Percentiles rank a stretch among this genome's conserved stretches.
Evolutionary conservation across 2,329 filamentous ascomycete species (phyloP).

Genomic region (Aspergillus flavus): DNA sequence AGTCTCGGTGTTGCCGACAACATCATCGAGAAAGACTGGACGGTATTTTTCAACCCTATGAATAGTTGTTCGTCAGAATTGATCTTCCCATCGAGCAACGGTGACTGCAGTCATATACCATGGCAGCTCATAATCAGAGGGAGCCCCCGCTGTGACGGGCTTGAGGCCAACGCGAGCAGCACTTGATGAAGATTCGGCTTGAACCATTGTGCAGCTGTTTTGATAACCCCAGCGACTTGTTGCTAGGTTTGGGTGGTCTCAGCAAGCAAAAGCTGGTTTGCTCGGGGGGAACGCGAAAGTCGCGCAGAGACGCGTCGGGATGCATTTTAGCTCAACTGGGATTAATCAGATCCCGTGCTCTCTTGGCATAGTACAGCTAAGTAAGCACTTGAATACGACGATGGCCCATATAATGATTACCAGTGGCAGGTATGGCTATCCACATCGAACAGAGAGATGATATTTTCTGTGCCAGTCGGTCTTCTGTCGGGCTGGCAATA

Average conservation of each 20-base stretch:
- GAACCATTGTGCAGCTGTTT: conserved; percentile 35
- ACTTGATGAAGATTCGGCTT: conserved; percentile 52
- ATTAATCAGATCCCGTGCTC: not conserved
- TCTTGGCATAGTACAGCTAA: not conserved
- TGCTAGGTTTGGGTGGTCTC: not conserved
- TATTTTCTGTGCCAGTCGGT: not conserved
- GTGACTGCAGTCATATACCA: conserved; percentile 40
- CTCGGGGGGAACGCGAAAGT: conserved; percentile 30
- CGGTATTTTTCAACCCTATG: conserved; percentile 96
- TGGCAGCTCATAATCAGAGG: conserved; percentile 51
- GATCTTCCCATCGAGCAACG: not conserved
- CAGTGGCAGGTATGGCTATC: not conserved
- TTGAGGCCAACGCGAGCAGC: conserved; percentile 46
- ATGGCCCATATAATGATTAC: not conserved
- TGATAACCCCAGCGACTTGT: not conserved
- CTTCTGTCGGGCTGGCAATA: not conserved
- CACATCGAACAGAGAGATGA: not conserved
- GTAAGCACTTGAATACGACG: not conserved
- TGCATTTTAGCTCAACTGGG: conserved; percentile 16
- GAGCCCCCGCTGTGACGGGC: conserved; percentile 42
- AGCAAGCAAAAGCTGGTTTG: not conserved
- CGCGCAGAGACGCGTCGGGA: conserved; percentile 27
- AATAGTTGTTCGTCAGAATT: conserved; percentile 18
- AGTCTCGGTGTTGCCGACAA: conserved; percentile 97
- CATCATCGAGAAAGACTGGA: conserved; percentile 90